Conservation (phyloP, 2,329 filamentous ascomycete genomes). For the Cercospora sp. region DNA sequence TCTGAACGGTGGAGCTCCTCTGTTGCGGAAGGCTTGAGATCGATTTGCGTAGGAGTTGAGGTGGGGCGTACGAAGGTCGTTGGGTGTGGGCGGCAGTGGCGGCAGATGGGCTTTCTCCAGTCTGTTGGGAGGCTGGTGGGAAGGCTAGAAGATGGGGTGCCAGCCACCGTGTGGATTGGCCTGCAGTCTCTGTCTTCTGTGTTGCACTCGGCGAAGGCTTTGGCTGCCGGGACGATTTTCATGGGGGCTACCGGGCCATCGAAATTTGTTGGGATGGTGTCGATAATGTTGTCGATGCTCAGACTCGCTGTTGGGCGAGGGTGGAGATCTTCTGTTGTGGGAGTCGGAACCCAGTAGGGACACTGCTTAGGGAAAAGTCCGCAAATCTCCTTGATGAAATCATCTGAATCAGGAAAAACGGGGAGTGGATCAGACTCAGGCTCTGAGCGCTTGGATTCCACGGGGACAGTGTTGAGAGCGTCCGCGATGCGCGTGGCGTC, state of each 20-base stretch:
- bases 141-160: neutral
- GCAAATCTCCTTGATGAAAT: neutral
- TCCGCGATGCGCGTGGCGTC: neutral
- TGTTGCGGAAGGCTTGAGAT: neutral
- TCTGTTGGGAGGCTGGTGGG: neutral
- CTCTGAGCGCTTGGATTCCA: neutral
- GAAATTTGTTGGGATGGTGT: neutral
- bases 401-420: neutral
- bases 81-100: neutral
- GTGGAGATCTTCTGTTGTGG: neutral
- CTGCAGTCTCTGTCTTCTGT: neutral
- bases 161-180: neutral
- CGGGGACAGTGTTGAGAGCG: neutral
- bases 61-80: neutral
- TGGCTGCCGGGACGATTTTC: neutral
- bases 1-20: neutral
- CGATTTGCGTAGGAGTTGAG: neutral
- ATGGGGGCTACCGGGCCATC: neutral
- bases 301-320: neutral
- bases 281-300: neutral
- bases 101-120: neutral
- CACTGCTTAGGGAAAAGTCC: neutral
- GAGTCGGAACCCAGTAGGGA: neutral
- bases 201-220: neutral
- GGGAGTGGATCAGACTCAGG: neutral